These are phyloP conservation scores for Cokeromyces recurvatus DNA, from an alignment of 371 early-diverging fungal species.

Conservation along the genomic window DNA sequence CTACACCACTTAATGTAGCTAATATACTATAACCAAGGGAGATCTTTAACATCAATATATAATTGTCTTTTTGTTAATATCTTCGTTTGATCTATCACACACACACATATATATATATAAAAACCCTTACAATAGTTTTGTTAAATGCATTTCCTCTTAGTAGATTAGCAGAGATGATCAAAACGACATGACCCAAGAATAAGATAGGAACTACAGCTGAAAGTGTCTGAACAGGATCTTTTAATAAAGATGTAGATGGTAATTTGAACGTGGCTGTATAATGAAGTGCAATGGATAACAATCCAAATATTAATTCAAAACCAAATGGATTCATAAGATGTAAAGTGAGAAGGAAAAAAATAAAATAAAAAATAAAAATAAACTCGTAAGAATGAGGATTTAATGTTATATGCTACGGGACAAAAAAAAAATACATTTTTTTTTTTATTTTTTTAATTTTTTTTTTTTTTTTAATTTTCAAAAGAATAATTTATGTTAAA, in stretches of 20 bases:
- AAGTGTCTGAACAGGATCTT: conserved; percentile 36
- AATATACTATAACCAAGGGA: conserved; percentile 25
- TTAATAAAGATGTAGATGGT: conserved; percentile 29
- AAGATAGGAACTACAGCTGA: conserved; percentile 32
- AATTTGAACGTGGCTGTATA: conserved; percentile 33
- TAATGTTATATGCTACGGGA: no score
- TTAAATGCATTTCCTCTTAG: conserved; percentile 9
- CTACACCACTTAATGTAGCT: conserved; percentile 13
- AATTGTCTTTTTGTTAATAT: no score
- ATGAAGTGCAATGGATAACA: conserved; percentile 21
- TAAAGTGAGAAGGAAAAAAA: no score
- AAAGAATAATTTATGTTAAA: no score
- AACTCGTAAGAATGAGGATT: no score
- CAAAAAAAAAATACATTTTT: no score
- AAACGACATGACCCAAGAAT: conserved; percentile 22
- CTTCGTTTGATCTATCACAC: no score
- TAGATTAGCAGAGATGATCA: conserved; percentile 20
- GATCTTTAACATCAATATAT: no score
- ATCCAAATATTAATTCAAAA: conserved; percentile 11
- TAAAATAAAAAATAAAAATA: no score
- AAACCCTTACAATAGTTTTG: conserved; percentile 5
- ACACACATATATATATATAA: no score
- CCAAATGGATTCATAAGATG: conserved; percentile 17
- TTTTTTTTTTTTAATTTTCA: no score
- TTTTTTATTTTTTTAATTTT: no score